Conservation (phyloP, 306 rosid genomes). For the Prinsepia uniflora region DNA sequence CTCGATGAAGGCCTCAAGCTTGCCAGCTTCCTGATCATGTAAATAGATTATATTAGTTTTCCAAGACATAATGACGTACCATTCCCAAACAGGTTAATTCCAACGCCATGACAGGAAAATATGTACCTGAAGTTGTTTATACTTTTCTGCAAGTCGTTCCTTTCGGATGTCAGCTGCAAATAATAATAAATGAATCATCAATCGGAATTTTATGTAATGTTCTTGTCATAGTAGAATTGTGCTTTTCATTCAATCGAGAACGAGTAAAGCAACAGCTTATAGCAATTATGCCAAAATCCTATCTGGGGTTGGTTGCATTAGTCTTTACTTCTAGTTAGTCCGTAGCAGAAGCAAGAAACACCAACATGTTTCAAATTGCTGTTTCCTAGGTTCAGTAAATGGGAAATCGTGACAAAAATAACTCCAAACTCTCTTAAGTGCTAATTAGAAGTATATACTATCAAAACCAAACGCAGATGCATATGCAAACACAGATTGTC, state of each 20-base stretch:
- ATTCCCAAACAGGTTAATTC: neutral
- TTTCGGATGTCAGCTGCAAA: slow-evolving; percentile 71
- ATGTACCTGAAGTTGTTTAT: slow-evolving; percentile 62
- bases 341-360: neutral
- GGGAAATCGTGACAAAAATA: too few species aligned
- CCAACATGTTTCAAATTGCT: neutral
- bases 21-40: slow-evolving; percentile 54
- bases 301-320: neutral
- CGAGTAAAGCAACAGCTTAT: neutral
- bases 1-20: slow-evolving; percentile 65
- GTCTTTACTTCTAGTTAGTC: neutral
- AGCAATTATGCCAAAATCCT: neutral
- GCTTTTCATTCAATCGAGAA: neutral
- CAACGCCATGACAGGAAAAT: neutral
- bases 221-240: neutral
- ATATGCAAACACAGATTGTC: neutral
- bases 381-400: too few species aligned
- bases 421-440: neutral
- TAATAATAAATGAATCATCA: neutral
- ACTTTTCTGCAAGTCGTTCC: slow-evolving; percentile 63
- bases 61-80: neutral
- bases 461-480: neutral
- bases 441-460: neutral
- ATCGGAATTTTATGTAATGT: neutral
- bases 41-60: neutral